Conservation (phyloP, 2,329 filamentous ascomycete genomes). For the Ploettnerulaceae sp. region DNA sequence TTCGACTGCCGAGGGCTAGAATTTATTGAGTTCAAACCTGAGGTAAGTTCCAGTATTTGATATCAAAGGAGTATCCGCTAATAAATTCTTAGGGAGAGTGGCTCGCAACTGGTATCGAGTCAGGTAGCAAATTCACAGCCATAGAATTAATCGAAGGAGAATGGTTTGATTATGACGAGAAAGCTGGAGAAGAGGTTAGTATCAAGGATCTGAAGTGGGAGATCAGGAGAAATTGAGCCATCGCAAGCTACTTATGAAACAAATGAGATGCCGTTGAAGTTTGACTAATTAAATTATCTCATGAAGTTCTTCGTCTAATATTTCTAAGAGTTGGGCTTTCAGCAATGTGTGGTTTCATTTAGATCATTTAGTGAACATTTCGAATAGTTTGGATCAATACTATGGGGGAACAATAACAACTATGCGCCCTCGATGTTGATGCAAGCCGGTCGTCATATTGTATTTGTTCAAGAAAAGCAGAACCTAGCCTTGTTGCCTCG, state of each 20-base stretch:
- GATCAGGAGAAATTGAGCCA: slow-evolving; percentile 43
- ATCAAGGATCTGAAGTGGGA: slow-evolving; percentile 88
- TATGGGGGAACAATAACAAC: no score
- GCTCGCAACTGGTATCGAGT: slow-evolving; percentile 77
- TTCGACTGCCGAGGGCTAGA: slow-evolving; percentile 94
- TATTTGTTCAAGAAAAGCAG: not conserved
- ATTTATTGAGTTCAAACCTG: slow-evolving; percentile 84
- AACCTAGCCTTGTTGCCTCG: slow-evolving; percentile 17
- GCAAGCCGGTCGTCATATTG: no score
- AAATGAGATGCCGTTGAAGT: not conserved
- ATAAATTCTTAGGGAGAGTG: slow-evolving; percentile 66
- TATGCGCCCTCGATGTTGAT: no score
- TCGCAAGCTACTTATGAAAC: not conserved
- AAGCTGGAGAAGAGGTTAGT: slow-evolving; percentile 84
- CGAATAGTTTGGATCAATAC: no score
- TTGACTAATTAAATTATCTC: not conserved
- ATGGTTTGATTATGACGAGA: slow-evolving; percentile 98
- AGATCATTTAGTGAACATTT: no score
- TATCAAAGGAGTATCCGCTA: not conserved
- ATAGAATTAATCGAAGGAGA: slow-evolving; percentile 87
- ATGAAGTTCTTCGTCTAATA: not conserved
- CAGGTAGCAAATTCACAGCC: slow-evolving; percentile 71
- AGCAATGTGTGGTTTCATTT: not conserved
- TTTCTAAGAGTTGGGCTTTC: no score
- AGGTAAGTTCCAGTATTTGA: slow-evolving; percentile 49